Percentiles rank a stretch among this genome's conserved stretches.
Conservation (phyloP, 192 early-diverging fungal species). For the Coemansia aciculifera region DNA sequence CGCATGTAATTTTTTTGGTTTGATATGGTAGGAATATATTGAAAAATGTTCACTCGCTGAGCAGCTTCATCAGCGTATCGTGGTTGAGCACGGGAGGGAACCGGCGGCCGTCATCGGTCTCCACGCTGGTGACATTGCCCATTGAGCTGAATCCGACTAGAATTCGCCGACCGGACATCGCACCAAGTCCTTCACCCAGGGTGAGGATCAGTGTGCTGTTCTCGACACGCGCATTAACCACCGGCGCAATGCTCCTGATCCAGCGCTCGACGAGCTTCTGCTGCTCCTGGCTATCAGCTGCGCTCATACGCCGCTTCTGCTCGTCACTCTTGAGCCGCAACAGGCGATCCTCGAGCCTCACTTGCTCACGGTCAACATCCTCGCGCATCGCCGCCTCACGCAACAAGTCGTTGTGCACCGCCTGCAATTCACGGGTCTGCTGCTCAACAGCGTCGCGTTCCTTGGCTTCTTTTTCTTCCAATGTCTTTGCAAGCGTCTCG, state of each 20-base stretch:
- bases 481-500: conserved; percentile 13
- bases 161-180: conserved; percentile 46
- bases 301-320: conserved; percentile 42
- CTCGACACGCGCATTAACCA: conserved; percentile 45
- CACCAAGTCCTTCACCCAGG: conserved; percentile 47
- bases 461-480: conserved; percentile 44
- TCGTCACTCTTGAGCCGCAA: conserved; percentile 50
- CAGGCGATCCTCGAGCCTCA: conserved; percentile 35
- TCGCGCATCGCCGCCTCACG: conserved; percentile 48
- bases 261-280: conserved; percentile 48
- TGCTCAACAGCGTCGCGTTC: conserved; percentile 45
- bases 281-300: conserved; percentile 50
- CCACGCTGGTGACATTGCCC: conserved; percentile 38
- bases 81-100: conserved; percentile 46
- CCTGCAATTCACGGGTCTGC: conserved; percentile 52
- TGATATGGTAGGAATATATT: neutral
- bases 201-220: conserved; percentile 47
- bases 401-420: conserved; percentile 48
- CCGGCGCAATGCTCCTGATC: conserved; percentile 46
- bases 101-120: conserved; percentile 44
- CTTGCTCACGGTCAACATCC: conserved; percentile 41
- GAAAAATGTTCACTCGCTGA: conserved; percentile 19
- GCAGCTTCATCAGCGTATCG: conserved; percentile 41
- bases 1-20: neutral
- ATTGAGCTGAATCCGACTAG: conserved; percentile 44